Conservation (phyloP, 2,329 filamentous ascomycete species). For the Aspergillus sp. region DNA sequence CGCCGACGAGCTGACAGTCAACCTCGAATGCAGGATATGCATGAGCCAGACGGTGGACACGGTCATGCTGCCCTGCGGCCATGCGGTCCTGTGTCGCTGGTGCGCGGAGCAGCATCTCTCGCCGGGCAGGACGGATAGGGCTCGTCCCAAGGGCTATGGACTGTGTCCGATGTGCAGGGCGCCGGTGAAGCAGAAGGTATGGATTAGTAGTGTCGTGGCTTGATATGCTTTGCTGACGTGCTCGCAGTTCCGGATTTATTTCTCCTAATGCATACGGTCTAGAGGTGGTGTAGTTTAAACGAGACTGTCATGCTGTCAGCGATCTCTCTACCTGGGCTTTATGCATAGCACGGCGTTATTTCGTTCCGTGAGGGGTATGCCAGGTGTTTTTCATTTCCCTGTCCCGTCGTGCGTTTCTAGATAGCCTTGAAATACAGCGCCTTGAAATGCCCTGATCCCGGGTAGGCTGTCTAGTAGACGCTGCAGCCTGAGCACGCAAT, state of each 20-base stretch:
- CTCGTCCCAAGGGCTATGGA: constrained; percentile 9
- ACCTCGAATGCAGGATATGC: constrained; percentile 45
- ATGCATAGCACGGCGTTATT: background rate
- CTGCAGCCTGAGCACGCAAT: no score
- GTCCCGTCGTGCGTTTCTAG: no score
- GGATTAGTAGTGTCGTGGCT: background rate
- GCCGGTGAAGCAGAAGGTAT: constrained; percentile 20
- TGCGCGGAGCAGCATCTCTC: constrained; percentile 45
- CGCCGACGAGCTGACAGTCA: constrained; percentile 41
- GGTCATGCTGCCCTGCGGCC: constrained; percentile 45
- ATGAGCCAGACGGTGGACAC: constrained; percentile 44
- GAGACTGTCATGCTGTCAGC: no score
- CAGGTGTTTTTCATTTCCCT: background rate
- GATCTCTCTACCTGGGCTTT: background rate
- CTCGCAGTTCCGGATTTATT: constrained; percentile 5
- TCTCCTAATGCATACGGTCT: constrained; percentile 1
- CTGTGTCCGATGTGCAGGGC: constrained; percentile 22
- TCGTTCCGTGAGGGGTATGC: background rate
- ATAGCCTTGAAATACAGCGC: no score
- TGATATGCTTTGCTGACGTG: background rate
- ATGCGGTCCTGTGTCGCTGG: constrained; percentile 47
- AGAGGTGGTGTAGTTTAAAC: no score
- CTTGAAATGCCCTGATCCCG: no score
- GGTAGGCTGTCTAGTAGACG: no score
- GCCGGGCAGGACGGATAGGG: constrained; percentile 28